phyloP scores from a whole-genome alignment of 2,329 filamentous ascomycete genomes.

The Acrodontium crateriforme region DNA sequence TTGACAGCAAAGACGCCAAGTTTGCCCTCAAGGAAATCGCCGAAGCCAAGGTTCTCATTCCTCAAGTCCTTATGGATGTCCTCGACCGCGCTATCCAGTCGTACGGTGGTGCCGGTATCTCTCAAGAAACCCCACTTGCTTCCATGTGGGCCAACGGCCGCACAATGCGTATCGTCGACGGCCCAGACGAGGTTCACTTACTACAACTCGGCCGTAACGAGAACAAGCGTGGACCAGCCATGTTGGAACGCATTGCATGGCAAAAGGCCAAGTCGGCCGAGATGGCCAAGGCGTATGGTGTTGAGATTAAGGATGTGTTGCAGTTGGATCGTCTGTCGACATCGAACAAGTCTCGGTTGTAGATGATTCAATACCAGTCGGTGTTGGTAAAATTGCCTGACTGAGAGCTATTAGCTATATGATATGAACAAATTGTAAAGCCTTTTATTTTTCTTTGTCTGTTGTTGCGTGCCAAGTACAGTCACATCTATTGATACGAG shows the following conservation, averaged over 20 bases:
- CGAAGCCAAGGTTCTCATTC: conserved; percentile 85
- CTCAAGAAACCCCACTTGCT: conserved; percentile 86
- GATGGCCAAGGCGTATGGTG: conserved; percentile 48
- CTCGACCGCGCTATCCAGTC: conserved; percentile 92
- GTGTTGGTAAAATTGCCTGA: no score
- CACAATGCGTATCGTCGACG: conserved; percentile 43
- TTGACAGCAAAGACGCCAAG: conserved; percentile 82
- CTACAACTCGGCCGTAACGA: conserved; percentile 70
- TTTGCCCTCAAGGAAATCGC: conserved; percentile 85
- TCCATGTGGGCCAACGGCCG: conserved; percentile 29
- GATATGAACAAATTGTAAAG: no score
- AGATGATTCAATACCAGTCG: no score
- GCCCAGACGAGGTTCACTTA: conserved; percentile 89
- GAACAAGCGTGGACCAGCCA: conserved; percentile 43
- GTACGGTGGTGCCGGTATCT: conserved; percentile 80
- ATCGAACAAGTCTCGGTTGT: conserved; percentile 28
- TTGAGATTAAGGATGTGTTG: conserved; percentile 29
- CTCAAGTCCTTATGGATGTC: conserved; percentile 65
- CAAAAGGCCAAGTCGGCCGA: conserved; percentile 53
- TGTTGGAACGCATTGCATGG: conserved; percentile 46
- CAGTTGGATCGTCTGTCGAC: conserved; percentile 25
- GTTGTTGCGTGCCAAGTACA: no score
- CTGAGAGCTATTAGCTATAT: no score
- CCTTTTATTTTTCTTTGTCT: no score
- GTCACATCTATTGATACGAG: no score